Conservation (phyloP, 176 grass and related monocot species). For the Saccharum officinarum region DNA sequence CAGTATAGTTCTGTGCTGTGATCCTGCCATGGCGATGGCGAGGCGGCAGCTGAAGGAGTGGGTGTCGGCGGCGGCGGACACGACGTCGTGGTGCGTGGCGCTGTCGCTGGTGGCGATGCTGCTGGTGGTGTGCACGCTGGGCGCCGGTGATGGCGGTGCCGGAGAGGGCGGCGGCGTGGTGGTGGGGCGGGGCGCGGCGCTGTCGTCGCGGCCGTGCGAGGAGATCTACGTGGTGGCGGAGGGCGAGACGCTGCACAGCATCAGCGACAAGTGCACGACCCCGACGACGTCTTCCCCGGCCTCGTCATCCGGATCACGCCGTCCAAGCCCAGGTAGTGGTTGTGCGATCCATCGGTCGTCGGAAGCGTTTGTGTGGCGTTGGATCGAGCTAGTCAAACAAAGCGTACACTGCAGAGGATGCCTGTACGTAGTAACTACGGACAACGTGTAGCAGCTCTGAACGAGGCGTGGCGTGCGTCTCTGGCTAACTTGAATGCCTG, state of each 20-base stretch:
- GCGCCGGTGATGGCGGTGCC: no score
- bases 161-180: not conserved
- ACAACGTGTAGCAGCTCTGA: no score
- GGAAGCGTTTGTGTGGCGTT: not conserved
- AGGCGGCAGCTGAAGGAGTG: not conserved
- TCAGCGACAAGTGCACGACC: slow-evolving; percentile 96
- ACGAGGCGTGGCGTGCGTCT: no score
- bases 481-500: not conserved
- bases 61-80: slow-evolving; percentile 44
- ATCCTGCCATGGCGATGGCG: slow-evolving; percentile 9
- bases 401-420: no score
- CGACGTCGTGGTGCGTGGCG: slow-evolving; percentile 63
- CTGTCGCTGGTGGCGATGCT: slow-evolving; percentile 58
- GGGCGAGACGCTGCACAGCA: slow-evolving; percentile 86
- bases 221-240: slow-evolving; percentile 93
- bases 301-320: slow-evolving; percentile 90
- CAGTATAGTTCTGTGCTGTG: not conserved
- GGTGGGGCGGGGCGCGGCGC: slow-evolving; percentile 43
- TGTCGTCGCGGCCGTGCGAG: slow-evolving; percentile 59
- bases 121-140: slow-evolving; percentile 57
- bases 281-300: slow-evolving; percentile 95
- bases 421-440: no score
- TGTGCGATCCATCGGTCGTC: not conserved
- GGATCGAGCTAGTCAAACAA: not conserved
- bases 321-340: no score